Evolutionary conservation across 1,284 basidiomycete species (phyloP), one percentile per base, ranked within the genome.

Genomic region (Cutaneotrichosporon sp.): DNA sequence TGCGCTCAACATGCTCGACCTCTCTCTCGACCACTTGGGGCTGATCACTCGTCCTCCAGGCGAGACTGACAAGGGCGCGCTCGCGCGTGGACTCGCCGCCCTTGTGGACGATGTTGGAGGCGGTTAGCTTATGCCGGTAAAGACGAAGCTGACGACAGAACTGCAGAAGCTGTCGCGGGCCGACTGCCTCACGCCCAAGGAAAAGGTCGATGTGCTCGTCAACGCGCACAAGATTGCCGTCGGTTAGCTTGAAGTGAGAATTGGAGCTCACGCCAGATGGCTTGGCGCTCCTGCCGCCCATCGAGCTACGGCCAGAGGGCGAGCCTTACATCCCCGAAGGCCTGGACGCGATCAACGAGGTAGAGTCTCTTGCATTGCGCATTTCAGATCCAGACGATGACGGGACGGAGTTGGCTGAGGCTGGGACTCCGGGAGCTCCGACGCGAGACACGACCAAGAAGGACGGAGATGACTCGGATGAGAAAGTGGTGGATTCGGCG

Each of bases 1-100:
- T 11, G 94, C 92, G 0, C 83, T 98, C 51, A 94, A 95, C 72
- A 86, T 93, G 83, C 83, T 97, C 0, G 94, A 97, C 73, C 82
- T 98, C 0, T 85, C 87, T 2, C 82, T 97, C 21, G 88, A 89
- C 49, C 92, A 97, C 78, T 85, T 98, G 0, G 95, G 94, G 6
- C 85, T 97, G 5, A 80, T 82, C n/a, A 80, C 83, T 81, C 90
- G 74, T 80, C 88, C 74, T 0, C 73, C 70, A 36, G 67, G 36
- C n/a, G 74, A 74, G 32, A 60, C 73, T 18, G 79, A 83, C 13
- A 72, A 80, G n/a, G 78, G 81, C 0, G 80, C 82, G 0, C 83
- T 84, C 0, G 75, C 75, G 5, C 72, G 83, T 5, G 87, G 87
- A 13, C 80, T 96, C 2, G 83, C 88, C 49, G 78, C 81, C 4